Base-by-base conservation (phyloP, 805 yeast genomes). In the Wickerhamomyces bisporus region DNA sequence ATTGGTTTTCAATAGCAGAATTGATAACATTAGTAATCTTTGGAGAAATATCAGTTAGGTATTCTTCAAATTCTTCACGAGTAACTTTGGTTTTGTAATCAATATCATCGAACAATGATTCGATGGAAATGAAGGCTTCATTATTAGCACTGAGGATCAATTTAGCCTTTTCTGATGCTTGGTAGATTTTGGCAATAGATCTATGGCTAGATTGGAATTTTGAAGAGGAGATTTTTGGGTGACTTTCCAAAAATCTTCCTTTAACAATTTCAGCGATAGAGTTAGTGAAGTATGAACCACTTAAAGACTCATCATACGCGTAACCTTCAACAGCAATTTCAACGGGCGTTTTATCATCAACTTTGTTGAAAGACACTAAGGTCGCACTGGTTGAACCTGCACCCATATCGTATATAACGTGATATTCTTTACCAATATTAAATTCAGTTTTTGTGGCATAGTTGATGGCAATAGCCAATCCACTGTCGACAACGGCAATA, bases 371-470 rank as follows among this genome's bases (percentile, higher is more conserved):
- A 1, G 89, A 77, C 35, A 88, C 75, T n/a, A 93, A 64, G 0
- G 98, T 84, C 2, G 95, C 95, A 39, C 81, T 77, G 0, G 95
- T 84, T 1, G 95, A 81, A 2, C 95, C 95, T 5, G 96, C 91
- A 33, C 98, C 98, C 75, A 85, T 75, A 58, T 93, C 98, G 56
- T 81, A 87, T 26, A 93, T 73, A 35, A 87, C 56, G 55, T 85
- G 85, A 52, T 77, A 71, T 49, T 76, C 77, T 39, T 68, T 72
- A 3, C 68, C 70, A 11, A 42, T 41, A 6, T 61, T 60, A 43
- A 73, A 73, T 23, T 67, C 66, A 35, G 77, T 70, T 32, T 73
- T 70, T 24, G 84, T 69, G 2, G 86, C 86, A 57, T 77, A 89
- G 53, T 87, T 86, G 31, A 86, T 62, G 1, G 95, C 96, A 13